Evolutionary conservation across 495 filamentous ascomycete species (phyloP).

Genomic region (Penicillium odoratum): DNA sequence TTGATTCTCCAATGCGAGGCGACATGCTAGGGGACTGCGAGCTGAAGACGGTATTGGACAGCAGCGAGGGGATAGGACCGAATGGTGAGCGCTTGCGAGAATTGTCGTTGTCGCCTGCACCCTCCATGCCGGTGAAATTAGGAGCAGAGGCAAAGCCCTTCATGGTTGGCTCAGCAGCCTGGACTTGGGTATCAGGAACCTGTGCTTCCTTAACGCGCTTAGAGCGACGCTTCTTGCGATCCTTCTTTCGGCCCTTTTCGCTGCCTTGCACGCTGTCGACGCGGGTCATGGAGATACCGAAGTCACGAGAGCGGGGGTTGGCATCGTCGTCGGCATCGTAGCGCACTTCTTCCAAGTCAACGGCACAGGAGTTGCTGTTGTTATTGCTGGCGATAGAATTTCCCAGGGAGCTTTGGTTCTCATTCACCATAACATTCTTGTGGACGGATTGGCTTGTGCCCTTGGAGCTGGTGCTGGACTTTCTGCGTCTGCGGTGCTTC

Average conservation of each 20-base stretch:
- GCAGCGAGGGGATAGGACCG: slow-evolving; percentile 57
- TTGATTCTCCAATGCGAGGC: slow-evolving; percentile 36
- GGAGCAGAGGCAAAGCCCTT: slow-evolving; percentile 19
- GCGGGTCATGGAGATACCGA: slow-evolving; percentile 24
- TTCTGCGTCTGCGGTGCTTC: slow-evolving; percentile 64
- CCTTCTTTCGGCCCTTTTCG: slow-evolving; percentile 29
- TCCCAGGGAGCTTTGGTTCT: slow-evolving; percentile 25
- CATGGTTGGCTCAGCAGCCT: slow-evolving; percentile 10
- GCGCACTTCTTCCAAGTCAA: slow-evolving; percentile 35
- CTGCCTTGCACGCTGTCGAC: slow-evolving; percentile 10
- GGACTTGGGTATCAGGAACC: background rate
- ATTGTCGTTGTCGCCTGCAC: slow-evolving; percentile 17
- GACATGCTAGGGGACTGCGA: slow-evolving; percentile 36
- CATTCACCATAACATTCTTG: slow-evolving; percentile 27
- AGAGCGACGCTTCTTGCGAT: slow-evolving; percentile 35
- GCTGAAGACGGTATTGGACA: slow-evolving; percentile 68
- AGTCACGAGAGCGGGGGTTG: slow-evolving; percentile 30
- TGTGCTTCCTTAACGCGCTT: slow-evolving; percentile 11
- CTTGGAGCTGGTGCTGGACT: slow-evolving; percentile 70
- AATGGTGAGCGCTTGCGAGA: slow-evolving; percentile 35
- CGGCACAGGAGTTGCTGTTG: slow-evolving; percentile 33
- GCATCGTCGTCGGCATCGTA: slow-evolving; percentile 33
- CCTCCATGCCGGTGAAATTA: slow-evolving; percentile 14
- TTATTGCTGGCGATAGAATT: slow-evolving; percentile 39
- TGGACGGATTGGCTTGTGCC: slow-evolving; percentile 45